A percentile compares a stretch with the other conserved stretches of the same genome.
phyloP scores from a whole-genome alignment of 2,329 filamentous ascomycete genomes.

The Claviceps maximensis region DNA sequence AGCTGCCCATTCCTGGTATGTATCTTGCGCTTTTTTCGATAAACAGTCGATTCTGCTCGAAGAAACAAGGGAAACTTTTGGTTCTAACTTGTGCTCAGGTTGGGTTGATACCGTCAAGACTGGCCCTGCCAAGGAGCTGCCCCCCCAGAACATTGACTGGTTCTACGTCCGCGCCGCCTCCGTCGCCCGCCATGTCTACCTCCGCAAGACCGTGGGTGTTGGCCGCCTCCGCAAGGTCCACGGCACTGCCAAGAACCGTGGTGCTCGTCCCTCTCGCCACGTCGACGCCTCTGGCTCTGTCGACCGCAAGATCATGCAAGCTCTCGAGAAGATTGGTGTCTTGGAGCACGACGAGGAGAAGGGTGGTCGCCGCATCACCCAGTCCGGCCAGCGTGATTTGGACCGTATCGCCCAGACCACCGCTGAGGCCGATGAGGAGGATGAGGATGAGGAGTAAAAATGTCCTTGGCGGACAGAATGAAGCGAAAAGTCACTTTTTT shows the following conservation, averaged over 20 bases:
- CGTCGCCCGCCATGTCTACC: conserved; percentile 95
- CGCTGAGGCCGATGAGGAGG: conserved; percentile 57
- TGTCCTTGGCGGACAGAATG: background rate
- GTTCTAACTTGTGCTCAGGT: conserved; percentile 36
- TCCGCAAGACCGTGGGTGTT: conserved; percentile 98
- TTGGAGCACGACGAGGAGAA: conserved; percentile 97
- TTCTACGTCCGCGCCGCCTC: conserved; percentile 83
- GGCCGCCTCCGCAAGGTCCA: conserved; percentile 95
- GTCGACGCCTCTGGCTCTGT: conserved; percentile 90
- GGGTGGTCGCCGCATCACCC: conserved; percentile 95
- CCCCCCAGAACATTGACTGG: conserved; percentile 97
- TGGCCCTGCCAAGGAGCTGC: conserved; percentile 89
- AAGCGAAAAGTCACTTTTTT: background rate
- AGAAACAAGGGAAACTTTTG: background rate
- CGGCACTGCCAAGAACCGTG: conserved; percentile 95
- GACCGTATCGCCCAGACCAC: conserved; percentile 85
- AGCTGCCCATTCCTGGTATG: conserved; percentile 80
- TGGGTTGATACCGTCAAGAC: conserved; percentile 99
- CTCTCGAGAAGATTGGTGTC: conserved; percentile 98
- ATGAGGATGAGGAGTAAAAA: conserved; percentile 52
- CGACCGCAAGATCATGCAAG: conserved; percentile 94
- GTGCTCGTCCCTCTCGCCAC: conserved; percentile 81
- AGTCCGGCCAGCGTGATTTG: conserved; percentile 97
- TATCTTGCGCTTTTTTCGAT: conserved; percentile 10
- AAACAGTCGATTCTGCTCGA: background rate